Base-by-base conservation (phyloP, 352 stramenopile species). In the Phytophthora constricta region DNA sequence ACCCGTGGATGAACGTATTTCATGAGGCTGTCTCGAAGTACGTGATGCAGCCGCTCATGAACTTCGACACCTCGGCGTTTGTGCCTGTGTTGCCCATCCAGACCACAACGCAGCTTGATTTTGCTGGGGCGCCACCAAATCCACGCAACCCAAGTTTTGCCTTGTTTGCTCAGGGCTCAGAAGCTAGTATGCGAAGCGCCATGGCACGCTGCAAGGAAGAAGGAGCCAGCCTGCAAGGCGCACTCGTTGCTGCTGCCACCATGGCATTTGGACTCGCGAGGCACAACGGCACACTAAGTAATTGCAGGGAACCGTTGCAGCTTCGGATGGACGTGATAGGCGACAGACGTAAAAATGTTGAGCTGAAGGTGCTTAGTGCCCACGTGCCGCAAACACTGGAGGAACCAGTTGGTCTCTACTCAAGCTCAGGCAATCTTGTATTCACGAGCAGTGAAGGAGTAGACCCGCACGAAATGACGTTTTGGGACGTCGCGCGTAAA, bases 11-110 rank as follows among this genome's bases (percentile, higher is more conserved):
- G 53, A 76, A 79, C 34, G 63, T 88, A 0, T 27, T 88, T 25
- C 70, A 82, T 43, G 81, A 87, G 67, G 81, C 75, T 13, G 68
- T 90, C 14, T 82, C 81, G 46, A 90, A 88, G 67, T 90, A 79
- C 65, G 70, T 90, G 20, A 72, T 90, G 34, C 74, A 86, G 65
- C 81, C 81, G 10, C 52, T 88, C 4, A 75, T 86, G 68, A 82
- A 86, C 47, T 86, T 88, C 37, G 81, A 88, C 55, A 84, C 80
- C 45, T 68, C 70, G 3, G 79, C 70, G 0, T 90, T 88, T 26
- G 49, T 61, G 4, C 79, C 82, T 3, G 48, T 77, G 25, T 47
- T 90, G 0, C 66, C 72, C 0, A 58, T 90, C 20, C 70, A 87
- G 49, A 45, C 52, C 0, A 52, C 65, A 9, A 76, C 72, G 9